Conservation (phyloP, 2,329 filamentous ascomycete species). For the Ophiosphaerella korrae region DNA sequence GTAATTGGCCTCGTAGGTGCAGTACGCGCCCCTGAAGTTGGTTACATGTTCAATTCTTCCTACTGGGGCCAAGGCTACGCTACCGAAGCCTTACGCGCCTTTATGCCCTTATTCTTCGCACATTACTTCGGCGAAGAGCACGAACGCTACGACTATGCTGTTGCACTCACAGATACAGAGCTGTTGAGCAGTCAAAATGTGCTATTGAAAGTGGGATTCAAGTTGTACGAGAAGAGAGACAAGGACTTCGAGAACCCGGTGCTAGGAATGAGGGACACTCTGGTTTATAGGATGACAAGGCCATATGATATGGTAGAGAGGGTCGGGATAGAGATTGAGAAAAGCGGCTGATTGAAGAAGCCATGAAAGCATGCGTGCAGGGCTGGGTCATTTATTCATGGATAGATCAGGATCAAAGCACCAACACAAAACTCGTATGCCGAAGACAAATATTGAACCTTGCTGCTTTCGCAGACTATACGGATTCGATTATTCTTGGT, state of each 20-base stretch:
- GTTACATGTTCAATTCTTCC: conserved; percentile 51
- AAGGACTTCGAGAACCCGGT: conserved; percentile 47
- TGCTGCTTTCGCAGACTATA: too few relatives aligned
- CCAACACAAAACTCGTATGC: too few relatives aligned
- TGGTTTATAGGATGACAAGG: conserved; percentile 40
- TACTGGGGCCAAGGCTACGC: conserved; percentile 51
- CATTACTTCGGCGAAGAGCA: conserved; percentile 37
- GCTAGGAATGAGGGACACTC: conserved; percentile 43
- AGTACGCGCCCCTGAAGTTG: conserved; percentile 48
- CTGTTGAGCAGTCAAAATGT: conserved; percentile 63
- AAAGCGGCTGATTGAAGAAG: too few relatives aligned
- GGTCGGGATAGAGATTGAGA: too few relatives aligned
- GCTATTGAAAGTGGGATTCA: conserved; percentile 62
- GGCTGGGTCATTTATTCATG: too few relatives aligned
- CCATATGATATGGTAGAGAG: neutral
- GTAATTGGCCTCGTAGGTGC: conserved; percentile 52
- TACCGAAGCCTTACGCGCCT: conserved; percentile 51
- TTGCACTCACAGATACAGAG: conserved; percentile 54
- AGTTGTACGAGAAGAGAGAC: conserved; percentile 51
- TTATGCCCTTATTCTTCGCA: conserved; percentile 49
- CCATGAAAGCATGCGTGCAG: too few relatives aligned
- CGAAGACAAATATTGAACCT: too few relatives aligned
- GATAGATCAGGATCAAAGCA: too few relatives aligned
- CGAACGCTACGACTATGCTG: conserved; percentile 44
- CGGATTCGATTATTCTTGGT: too few relatives aligned